Base-by-base conservation (phyloP, 139 green algal genomes). In the Tetradesmus obliquus region DNA sequence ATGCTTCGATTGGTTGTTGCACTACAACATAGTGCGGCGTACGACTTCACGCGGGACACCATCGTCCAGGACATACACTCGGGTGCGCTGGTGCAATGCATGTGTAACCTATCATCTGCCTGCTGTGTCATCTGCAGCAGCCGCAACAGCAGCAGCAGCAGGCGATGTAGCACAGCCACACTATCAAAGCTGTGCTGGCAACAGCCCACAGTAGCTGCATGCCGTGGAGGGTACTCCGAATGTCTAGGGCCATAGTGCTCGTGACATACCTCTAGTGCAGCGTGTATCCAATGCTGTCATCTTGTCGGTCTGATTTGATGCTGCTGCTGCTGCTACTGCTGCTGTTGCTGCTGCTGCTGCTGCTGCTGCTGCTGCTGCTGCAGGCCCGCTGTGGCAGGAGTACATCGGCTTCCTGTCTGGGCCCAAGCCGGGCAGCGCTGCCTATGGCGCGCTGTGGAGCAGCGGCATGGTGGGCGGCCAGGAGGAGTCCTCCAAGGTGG, bases 331-430 rank as follows among this genome's bases (percentile, higher is more conserved):
- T 57, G 45, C 2, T 53, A 71, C 58, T 79, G 12, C 55, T n/a
- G 57, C 57, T 71, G 24, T 45, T 53, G 15, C 58, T 82, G 53
- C 45, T 45, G 20, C 69, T 82, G 45, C 20, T 62, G 62, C 8
- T 81, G 60, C 62, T 45, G 62, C 85, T 89, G 85, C 62, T 58
- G 32, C 32, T 45, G 32, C 32, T 45, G 55, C 55, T 58, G 22
- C 92, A 55, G 96, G 96, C 13, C 84, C 84, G 53, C 90, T 99
- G 66, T 99, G 97, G 97, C 94, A 96, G 79, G 97, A 99, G 80
- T 98, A 97, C 93, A 93, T 99, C 15, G 55, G 88, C 8, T 97
- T 98, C 90, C 91, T 99, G 91, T 90, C 95, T 72, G 87, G 57
- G 1, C 94, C 95, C 6, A 95, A 96, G 84, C 90, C 94, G 0